Evolutionary conservation across 1,139 yeast genomes (phyloP), one percentile per base, ranked within the genome.

Genomic region (Hyphopichia burtonii): DNA sequence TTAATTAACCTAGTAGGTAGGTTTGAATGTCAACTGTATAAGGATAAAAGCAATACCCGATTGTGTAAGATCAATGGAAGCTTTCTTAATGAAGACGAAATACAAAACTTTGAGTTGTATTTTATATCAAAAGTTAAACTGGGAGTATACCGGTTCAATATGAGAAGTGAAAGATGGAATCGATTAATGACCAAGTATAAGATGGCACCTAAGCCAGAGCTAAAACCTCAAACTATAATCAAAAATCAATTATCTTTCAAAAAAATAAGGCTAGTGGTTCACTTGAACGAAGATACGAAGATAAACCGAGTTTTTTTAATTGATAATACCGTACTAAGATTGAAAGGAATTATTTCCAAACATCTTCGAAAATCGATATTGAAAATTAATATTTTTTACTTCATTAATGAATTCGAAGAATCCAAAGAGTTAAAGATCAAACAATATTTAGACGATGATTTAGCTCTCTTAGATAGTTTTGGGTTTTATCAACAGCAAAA

Each of bases 51-150:
- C 1, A 27, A 44, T 12, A 56, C 57, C 1, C 44, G 49, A 0
- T 40, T 83, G 0, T 34, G 41, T 2, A 64, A 64, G 19, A 58
- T 89, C 15, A 82, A 89, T 52, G 95, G 96, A 1, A 70, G 80
- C 1, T 38, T 39, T 0, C 61, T 87, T 7, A 55, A 66, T 1
- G 44, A 44, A 1, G 71, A 64, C 2, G 86, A 83, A 42, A 68
- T 89, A 23, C 49, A 48, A 2, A 86, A 83, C 48, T 83, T 87
- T 0, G 96, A 88, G 53, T 57, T 86, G 4, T 87, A 77, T 53
- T 82, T 85, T 49, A 67, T 85, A 28, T 72, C 82, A 2, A 72
- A 73, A 48, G 80, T 83, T 0, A 58, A 55, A 12, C 54, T 59
- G 16, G 66, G 68, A 0, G 50, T 53, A 8, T 55, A 63, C 34